Percentiles rank a stretch among this genome's conserved stretches.
Evolutionary conservation across 2,329 filamentous ascomycete genomes (phyloP).

Genomic region (Trichothecium roseum): DNA sequence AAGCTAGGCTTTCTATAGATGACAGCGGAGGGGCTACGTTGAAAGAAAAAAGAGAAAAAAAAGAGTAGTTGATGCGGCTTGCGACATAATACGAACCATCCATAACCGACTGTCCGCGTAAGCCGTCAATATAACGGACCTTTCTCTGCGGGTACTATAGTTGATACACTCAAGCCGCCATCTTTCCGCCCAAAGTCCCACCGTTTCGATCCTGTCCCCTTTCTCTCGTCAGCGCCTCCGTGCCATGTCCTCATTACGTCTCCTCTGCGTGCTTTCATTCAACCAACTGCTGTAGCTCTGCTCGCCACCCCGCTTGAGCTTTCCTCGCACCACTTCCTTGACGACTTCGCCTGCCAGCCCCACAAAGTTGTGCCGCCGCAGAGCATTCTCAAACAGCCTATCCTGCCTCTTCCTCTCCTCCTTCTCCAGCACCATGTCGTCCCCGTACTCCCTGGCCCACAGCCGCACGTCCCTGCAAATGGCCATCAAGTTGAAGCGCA

Average conservation of each 20-base stretch:
- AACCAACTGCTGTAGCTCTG: constrained; percentile 65
- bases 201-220: constrained; percentile 28
- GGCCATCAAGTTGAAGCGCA: constrained; percentile 90
- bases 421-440: constrained; percentile 63
- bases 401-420: constrained; percentile 76
- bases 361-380: constrained; percentile 90
- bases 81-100: too few species aligned
- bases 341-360: constrained; percentile 86
- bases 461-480: constrained; percentile 78
- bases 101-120: too few species aligned
- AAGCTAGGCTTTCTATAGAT: too few species aligned
- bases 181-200: constrained; percentile 14
- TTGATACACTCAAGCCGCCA: too few species aligned
- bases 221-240: constrained; percentile 9
- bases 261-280: constrained; percentile 52
- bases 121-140: too few species aligned
- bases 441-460: constrained; percentile 70
- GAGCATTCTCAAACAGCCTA: constrained; percentile 92
- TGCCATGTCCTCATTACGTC: constrained; percentile 26
- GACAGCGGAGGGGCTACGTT: too few species aligned
- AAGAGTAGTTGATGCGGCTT: too few species aligned
- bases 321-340: constrained; percentile 70
- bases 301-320: constrained; percentile 55
- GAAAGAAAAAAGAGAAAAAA: too few species aligned
- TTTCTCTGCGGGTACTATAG: too few species aligned